Conservation (phyloP, 495 filamentous ascomycete species). For the Neurospora sublineolata region DNA sequence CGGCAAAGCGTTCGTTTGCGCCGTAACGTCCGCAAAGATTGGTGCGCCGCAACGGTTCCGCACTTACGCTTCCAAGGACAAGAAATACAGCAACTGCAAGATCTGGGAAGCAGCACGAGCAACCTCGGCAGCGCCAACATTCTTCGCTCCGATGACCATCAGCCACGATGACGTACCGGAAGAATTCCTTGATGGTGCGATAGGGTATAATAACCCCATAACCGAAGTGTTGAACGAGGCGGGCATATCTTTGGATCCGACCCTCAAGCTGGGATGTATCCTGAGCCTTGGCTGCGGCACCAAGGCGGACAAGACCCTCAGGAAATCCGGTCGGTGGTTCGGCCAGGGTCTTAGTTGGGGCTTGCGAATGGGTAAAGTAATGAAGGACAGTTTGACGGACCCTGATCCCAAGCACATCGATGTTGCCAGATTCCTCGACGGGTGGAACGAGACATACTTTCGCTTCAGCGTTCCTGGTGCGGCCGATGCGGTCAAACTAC, state of each 20-base stretch:
- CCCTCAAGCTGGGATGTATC: constrained; percentile 1
- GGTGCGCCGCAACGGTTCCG: neutral
- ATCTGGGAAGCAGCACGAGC: constrained; percentile 14
- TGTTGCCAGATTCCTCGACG: neutral
- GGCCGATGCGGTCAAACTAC: constrained; percentile 54
- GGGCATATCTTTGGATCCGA: neutral
- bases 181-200: constrained; percentile 18
- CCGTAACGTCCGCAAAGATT: neutral
- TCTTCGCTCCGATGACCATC: neutral
- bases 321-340: neutral
- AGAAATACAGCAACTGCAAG: neutral
- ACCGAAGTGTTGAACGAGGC: constrained; percentile 1
- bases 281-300: constrained; percentile 15
- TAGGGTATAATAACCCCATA: constrained; percentile 19
- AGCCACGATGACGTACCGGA: neutral
- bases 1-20: neutral
- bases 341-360: neutral
- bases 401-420: neutral
- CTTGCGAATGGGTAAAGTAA: neutral
- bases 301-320: neutral
- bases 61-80: neutral
- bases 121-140: constrained; percentile 8
- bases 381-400: constrained; percentile 10
- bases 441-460: constrained; percentile 3
- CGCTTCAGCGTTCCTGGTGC: constrained; percentile 41